These are phyloP conservation scores for Hypoxylon crocopeplum DNA, from an alignment of 495 filamentous ascomycete genomes.

Conservation along the genomic window DNA sequence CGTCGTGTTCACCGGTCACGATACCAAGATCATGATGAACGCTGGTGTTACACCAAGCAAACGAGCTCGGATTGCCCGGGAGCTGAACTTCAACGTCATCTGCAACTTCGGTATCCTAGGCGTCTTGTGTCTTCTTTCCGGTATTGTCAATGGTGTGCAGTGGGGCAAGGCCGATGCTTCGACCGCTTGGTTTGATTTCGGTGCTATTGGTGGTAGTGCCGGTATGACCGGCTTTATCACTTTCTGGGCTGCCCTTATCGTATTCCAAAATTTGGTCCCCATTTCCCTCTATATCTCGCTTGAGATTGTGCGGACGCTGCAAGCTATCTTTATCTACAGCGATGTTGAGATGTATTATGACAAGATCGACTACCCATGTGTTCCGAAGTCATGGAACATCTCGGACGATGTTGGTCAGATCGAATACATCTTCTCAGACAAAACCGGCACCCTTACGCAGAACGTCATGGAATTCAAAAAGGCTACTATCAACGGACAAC, in stretches of 20 bases:
- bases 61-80: constrained; percentile 85
- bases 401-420: constrained; percentile 98
- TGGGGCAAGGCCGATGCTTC: constrained; percentile 80
- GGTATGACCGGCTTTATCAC: constrained; percentile 89
- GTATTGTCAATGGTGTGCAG: constrained; percentile 80
- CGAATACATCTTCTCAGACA: constrained; percentile 99
- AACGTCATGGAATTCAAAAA: constrained; percentile 99
- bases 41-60: constrained; percentile 97
- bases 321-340: constrained; percentile 98
- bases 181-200: constrained; percentile 83
- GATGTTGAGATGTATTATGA: constrained; percentile 97
- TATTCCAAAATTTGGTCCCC: constrained; percentile 98
- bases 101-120: constrained; percentile 95
- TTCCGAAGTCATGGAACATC: constrained; percentile 99
- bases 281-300: constrained; percentile 98
- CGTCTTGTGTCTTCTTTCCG: constrained; percentile 86
- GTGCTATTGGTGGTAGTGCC: constrained; percentile 78
- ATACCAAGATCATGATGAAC: constrained; percentile 99
- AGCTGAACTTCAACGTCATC: constrained; percentile 96
- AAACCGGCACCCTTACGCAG: constrained; percentile 97
- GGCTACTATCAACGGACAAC: constrained; percentile 87
- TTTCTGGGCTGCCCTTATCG: constrained; percentile 91
- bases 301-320: constrained; percentile 90
- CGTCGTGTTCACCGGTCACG: constrained; percentile 95
- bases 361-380: constrained; percentile 88